Conservation (phyloP, 192 early-diverging fungal species). For the Haplosporangium gracile region DNA sequence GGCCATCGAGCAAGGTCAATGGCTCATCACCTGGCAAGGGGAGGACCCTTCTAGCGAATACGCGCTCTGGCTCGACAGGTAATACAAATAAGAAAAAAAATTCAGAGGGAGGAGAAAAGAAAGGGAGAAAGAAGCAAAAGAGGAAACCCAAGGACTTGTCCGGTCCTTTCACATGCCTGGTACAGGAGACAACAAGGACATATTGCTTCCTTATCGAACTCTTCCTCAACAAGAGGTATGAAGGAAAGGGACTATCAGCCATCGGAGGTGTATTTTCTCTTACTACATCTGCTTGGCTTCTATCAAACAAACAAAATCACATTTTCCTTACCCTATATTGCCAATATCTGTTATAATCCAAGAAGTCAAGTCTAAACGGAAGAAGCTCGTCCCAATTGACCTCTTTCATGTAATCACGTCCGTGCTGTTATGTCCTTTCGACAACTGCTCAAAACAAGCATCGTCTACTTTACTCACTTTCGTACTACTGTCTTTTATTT, state of each 20-base stretch:
- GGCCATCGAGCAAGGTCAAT: constrained; percentile 51
- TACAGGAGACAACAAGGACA: neutral
- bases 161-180: neutral
- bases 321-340: too few species aligned
- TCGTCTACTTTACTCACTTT: neutral
- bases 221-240: neutral
- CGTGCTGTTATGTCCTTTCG: too few species aligned
- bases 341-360: too few species aligned
- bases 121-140: neutral
- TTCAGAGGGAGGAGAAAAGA: neutral
- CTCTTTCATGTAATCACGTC: too few species aligned
- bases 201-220: neutral
- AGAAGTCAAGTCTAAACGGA: too few species aligned
- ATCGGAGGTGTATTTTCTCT: neutral
- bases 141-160: neutral
- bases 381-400: too few species aligned
- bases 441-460: neutral
- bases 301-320: neutral
- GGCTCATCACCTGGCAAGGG: constrained; percentile 53
- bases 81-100: neutral
- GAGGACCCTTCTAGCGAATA: constrained; percentile 37
- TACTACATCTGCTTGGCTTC: neutral
- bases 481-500: neutral
- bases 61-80: constrained; percentile 53
- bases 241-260: too few species aligned